Conservation (phyloP, 1,284 basidiomycete species). For the Heterobasidion parviporum region DNA sequence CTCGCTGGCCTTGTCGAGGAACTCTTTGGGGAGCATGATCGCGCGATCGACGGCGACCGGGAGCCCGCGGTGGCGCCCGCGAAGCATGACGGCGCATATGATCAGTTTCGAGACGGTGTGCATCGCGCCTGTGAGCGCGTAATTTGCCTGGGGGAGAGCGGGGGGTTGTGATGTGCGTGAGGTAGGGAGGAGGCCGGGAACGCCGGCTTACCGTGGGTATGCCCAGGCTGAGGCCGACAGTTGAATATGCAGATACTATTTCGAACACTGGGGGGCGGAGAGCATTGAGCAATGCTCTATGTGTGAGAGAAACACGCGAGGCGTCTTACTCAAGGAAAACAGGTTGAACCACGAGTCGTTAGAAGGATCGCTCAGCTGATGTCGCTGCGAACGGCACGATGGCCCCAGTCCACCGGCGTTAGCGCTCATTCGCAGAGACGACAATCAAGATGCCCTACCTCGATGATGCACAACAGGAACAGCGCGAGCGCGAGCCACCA, state of each 20-base stretch:
- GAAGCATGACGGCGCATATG: constrained; percentile 51
- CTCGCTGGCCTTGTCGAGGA: neutral
- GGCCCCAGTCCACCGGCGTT: too few species aligned
- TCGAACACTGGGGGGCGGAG: constrained; percentile 23
- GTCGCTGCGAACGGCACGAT: too few species aligned
- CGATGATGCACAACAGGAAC: constrained; percentile 82
- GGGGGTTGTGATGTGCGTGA: neutral
- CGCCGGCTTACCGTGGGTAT: constrained; percentile 23
- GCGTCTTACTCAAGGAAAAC: too few species aligned
- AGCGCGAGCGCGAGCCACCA: constrained; percentile 82
- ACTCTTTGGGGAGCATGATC: constrained; percentile 1
- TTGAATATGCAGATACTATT: constrained; percentile 53
- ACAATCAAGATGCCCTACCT: too few species aligned
- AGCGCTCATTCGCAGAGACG: too few species aligned
- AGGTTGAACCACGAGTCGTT: too few species aligned
- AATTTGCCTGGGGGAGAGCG: constrained; percentile 24
- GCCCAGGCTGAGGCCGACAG: constrained; percentile 50
- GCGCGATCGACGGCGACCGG: constrained; percentile 38
- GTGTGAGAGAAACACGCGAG: too few species aligned
- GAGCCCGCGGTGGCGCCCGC: constrained; percentile 30
- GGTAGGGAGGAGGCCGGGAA: neutral
- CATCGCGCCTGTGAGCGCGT: constrained; percentile 42
- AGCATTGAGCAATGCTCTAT: too few species aligned
- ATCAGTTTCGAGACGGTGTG: constrained; percentile 48
- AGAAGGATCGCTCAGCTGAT: too few species aligned